A percentile compares a stretch with the other conserved stretches of the same genome.
phyloP scores from a whole-genome alignment of 176 grass and related monocot genomes.

The Phragmites australis region DNA sequence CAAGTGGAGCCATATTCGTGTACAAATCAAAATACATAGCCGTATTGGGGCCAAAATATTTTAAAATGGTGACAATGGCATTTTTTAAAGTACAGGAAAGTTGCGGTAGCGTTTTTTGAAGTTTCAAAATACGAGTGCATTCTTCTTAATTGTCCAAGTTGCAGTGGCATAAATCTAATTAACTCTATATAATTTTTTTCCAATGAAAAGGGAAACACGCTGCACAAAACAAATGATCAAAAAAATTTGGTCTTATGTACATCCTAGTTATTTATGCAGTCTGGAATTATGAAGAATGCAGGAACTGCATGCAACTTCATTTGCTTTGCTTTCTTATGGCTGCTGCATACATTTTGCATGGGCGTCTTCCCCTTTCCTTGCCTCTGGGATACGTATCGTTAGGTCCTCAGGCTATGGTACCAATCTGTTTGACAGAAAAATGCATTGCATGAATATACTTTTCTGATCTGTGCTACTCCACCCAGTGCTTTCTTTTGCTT shows the following conservation, averaged over 20 bases:
- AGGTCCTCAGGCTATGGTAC: neutral
- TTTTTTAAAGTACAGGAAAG: too few species aligned
- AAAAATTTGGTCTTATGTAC: constrained; percentile 7
- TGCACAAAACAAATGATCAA: neutral
- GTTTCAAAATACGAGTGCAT: too few species aligned
- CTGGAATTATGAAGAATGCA: neutral
- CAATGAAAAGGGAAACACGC: neutral
- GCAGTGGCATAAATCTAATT: too few species aligned
- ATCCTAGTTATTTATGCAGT: constrained; percentile 26
- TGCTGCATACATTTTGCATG: constrained; percentile 45
- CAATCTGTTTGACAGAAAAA: constrained; percentile 29
- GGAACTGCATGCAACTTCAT: neutral
- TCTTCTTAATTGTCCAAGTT: too few species aligned
- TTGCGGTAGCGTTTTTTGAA: too few species aligned
- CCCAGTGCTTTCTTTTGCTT: constrained; percentile 6
- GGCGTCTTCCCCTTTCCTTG: constrained; percentile 18
- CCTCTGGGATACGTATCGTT: constrained; percentile 16
- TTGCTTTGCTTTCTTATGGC: constrained; percentile 18
- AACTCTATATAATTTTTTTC: neutral
- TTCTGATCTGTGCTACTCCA: constrained; percentile 9
- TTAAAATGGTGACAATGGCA: too few species aligned
- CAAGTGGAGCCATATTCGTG: too few species aligned
- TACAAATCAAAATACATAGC: too few species aligned
- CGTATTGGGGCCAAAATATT: too few species aligned
- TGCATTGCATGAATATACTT: constrained; percentile 35